phyloP scores from a whole-genome alignment of 139 green algal genomes.

The Tetraselmis chui region DNA sequence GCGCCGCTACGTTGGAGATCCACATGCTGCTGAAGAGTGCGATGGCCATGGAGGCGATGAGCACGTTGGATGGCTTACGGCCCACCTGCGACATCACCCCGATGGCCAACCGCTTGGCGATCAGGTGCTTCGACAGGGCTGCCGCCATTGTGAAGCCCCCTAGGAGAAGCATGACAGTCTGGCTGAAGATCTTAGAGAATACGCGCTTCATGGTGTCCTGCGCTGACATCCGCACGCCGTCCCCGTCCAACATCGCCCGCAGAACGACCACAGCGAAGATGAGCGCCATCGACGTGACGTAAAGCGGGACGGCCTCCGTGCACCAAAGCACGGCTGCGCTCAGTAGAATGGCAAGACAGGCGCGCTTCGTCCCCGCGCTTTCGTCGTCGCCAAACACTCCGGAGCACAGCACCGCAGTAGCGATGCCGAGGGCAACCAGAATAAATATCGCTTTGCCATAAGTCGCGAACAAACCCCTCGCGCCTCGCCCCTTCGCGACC shows the following conservation, averaged over 20 bases:
- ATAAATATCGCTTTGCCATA: neutral
- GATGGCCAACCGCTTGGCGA: conserved; percentile 51
- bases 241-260: conserved; percentile 37
- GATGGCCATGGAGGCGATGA: conserved; percentile 57
- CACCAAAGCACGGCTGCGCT: conserved; percentile 59
- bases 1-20: conserved; percentile 70
- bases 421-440: neutral
- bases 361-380: neutral
- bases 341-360: conserved; percentile 54
- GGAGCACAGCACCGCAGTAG: neutral
- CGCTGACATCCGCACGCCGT: conserved; percentile 33
- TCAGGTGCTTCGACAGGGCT: conserved; percentile 65
- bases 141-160: conserved; percentile 66
- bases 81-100: conserved; percentile 44
- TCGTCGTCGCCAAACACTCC: neutral
- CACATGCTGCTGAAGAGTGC: conserved; percentile 63
- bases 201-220: conserved; percentile 54
- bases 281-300: conserved; percentile 58
- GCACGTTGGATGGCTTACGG: conserved; percentile 38
- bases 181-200: conserved; percentile 42
- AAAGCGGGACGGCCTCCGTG: conserved; percentile 61
- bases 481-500: neutral
- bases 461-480: neutral
- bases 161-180: conserved; percentile 69
- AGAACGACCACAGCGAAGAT: conserved; percentile 41